Evolutionary conservation across 495 filamentous ascomycete genomes (phyloP), one percentile per base, ranked within the genome.

Genomic region (Geoglossum glabrum): DNA sequence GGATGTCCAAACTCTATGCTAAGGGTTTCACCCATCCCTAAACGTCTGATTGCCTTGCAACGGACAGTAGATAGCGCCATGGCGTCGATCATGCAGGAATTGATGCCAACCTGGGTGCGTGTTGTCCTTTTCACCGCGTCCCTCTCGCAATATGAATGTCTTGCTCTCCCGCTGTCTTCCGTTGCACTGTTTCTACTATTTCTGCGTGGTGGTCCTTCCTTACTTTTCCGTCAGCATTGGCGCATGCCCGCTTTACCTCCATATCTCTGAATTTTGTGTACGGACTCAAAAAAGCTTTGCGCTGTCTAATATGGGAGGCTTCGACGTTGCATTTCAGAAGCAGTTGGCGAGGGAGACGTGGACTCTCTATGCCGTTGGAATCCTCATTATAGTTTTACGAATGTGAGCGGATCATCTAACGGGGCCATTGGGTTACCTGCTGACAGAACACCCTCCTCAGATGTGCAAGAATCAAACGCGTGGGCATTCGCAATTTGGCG

Each of bases 351-450:
- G n/a, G 40, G 19, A 69, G 62, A 73, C 73, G 69, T 76, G 73
- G 74, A 59, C 68, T 50, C 64, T 77, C n/a, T 76, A 76, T 54
- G 67, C 61, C 25, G 71, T 77, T 10, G 73, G 73, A 6, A 66
- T 75, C 28, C 56, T 73, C 13, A 63, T 74, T 46, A 69, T 70
- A 26, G 61, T 64, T 5, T 61, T 74, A 47, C 65, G 73, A 68
- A 71, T 70, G 74, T 75, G 58, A 67, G 72, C 28, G 23, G 19
- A 61, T 7, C 3, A 26, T 9, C n/a, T 10, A 34, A 4, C 33
- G n/a, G 8, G 17, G 38, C 15, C 11, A 27, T 1, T 21, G 51
- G 25, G 17, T 34, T 1, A 21, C 13, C 31, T 34, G 26, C 15
- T n/a, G 19, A 34, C 13, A 28, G 50, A 21, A 54, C 19, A 17